Evolutionary conservation across 2,329 filamentous ascomycete genomes (phyloP).

Genomic region (Aspergillus tamarii): DNA sequence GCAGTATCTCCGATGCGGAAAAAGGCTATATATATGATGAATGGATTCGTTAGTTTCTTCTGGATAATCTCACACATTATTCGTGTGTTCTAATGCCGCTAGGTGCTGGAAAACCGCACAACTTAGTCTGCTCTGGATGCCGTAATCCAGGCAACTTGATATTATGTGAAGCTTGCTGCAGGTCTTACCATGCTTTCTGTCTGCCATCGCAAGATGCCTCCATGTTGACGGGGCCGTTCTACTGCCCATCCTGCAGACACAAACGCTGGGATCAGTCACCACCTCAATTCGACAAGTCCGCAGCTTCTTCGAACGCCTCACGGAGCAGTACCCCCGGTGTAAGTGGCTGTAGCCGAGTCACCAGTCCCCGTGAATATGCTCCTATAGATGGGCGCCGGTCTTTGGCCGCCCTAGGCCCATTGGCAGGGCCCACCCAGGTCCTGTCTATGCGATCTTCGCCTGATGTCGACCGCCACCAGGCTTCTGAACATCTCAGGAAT

Average conservation of each 20-base stretch:
- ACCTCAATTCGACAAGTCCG: slow-evolving; percentile 14
- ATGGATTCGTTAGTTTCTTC: slow-evolving; percentile 30
- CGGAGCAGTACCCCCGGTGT: slow-evolving; percentile 16
- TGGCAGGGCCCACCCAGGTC: neutral
- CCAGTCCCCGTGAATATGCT: slow-evolving; percentile 1
- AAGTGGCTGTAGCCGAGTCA: neutral
- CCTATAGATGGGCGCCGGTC: neutral
- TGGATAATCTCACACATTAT: neutral
- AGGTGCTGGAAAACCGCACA: slow-evolving; percentile 35
- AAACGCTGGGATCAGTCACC: slow-evolving; percentile 28
- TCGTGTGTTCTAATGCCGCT: slow-evolving; percentile 12
- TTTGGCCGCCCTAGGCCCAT: neutral
- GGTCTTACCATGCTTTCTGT: slow-evolving; percentile 35
- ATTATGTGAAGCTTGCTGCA: slow-evolving; percentile 34
- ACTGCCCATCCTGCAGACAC: slow-evolving; percentile 31
- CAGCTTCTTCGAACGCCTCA: slow-evolving; percentile 15
- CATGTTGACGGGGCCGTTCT: slow-evolving; percentile 15
- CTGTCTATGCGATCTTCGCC: slow-evolving; percentile 1
- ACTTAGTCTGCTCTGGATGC: slow-evolving; percentile 34
- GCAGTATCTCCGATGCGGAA: slow-evolving; percentile 19
- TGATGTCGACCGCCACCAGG: neutral
- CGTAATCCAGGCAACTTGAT: slow-evolving; percentile 30
- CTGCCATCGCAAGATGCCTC: slow-evolving; percentile 15
- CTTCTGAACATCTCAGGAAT: neutral
- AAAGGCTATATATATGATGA: slow-evolving; percentile 32